Evolutionary conservation across 306 rosid species (phyloP), one percentile per base, ranked within the genome.

Genomic region (Inga oerstediana): DNA sequence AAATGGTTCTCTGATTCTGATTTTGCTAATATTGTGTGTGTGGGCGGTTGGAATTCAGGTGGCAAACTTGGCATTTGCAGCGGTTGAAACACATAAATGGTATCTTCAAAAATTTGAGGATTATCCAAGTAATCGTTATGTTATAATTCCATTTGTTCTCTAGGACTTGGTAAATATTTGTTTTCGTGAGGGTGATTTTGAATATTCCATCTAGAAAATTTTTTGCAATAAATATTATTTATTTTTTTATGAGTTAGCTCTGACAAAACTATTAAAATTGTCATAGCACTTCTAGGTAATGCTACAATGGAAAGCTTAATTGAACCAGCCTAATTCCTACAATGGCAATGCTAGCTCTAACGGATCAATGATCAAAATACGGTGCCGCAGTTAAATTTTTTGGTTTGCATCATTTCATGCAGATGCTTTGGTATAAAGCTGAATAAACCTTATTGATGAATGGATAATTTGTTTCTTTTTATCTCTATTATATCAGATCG

Each of bases 1-100:
- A 37, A 39, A 44, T 10, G 9, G 10, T 49, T 49, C 8, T 67
- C n/a, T 84, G 52, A 74, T 59, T 75, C 43, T 67, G 16, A 27
- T 76, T 76, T 54, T 76, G 45, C 22, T 48, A 69, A 62, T 74
- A 27, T 54, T 54, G 72, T 77, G 61, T 12, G 20, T 72, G 32
- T 22, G 27, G 27, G 27, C 27, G 27, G 69, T 64, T 72, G 37
- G 46, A 72, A 12, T 75, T 80, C 87, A 95, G 98, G 96, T 91
- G 87, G 89, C 91, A 67, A 93, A 95, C 79, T 83, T 95, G 79
- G 76, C 82, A 73, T 78, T 93, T 72, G 92, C 96, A 76, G 97
- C 98, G 27, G 94, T 87, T 67, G 97, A 95, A 89, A 93, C 98
- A 12, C 98, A 92, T 54, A 87, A 82, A 64, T 93, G 99, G 99